Evolutionary conservation across 2,329 filamentous ascomycete genomes (phyloP).

Genomic region (Botrytis porri): DNA sequence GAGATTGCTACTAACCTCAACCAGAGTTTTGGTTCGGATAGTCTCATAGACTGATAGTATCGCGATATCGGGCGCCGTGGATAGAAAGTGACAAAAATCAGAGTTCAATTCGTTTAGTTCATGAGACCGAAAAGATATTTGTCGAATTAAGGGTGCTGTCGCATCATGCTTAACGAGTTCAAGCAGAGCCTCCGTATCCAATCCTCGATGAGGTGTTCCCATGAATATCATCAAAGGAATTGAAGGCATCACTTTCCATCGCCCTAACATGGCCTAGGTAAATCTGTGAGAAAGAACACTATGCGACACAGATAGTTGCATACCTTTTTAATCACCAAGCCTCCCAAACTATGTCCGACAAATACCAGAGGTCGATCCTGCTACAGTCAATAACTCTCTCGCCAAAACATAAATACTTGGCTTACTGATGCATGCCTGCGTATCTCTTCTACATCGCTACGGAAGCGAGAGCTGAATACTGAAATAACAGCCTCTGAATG

Average conservation of each 20-base stretch:
- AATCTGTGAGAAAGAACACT: neutral
- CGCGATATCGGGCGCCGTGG: slow-evolving; percentile 20
- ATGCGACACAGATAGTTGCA: neutral
- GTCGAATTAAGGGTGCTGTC: slow-evolving; percentile 25
- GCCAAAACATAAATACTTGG: neutral
- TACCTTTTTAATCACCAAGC: slow-evolving; percentile 39
- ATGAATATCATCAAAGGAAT: slow-evolving; percentile 31
- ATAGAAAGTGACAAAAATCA: slow-evolving; percentile 23
- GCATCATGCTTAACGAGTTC: slow-evolving; percentile 28
- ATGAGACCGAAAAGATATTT: slow-evolving; percentile 27
- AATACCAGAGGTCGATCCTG: slow-evolving; percentile 32
- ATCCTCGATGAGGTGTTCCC: slow-evolving; percentile 32
- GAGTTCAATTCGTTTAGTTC: slow-evolving; percentile 25
- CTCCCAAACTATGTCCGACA: slow-evolving; percentile 41
- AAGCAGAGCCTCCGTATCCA: slow-evolving; percentile 27
- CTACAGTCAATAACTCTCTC: neutral
- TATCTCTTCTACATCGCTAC: slow-evolving; percentile 31
- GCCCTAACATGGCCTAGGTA: slow-evolving; percentile 14
- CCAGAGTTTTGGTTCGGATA: slow-evolving; percentile 24
- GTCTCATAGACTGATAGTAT: slow-evolving; percentile 30
- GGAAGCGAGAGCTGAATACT: slow-evolving; percentile 16
- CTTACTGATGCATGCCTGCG: slow-evolving; percentile 23
- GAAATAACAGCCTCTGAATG: slow-evolving; percentile 14
- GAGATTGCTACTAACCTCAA: slow-evolving; percentile 16
- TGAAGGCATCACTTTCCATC: slow-evolving; percentile 18